phyloP scores from a whole-genome alignment of 2,329 filamentous ascomycete genomes.

The Alternaria sp. region DNA sequence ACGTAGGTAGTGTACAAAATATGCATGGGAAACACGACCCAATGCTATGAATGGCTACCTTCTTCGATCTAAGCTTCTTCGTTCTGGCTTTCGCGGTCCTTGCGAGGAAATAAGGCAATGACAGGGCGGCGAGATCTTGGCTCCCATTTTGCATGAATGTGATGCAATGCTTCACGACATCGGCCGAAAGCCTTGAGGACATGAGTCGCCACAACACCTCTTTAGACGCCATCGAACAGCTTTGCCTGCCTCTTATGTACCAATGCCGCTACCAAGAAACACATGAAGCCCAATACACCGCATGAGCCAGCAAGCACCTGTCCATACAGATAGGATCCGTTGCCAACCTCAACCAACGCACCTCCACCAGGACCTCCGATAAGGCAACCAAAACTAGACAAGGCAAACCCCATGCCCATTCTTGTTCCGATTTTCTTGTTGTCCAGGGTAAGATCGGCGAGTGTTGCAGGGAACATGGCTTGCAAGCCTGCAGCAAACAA shows the following conservation, averaged over 20 bases:
- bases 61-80: background rate
- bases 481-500: constrained; percentile 57
- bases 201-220: background rate
- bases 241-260: constrained; percentile 13
- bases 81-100: background rate
- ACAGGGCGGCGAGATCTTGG: background rate
- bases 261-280: constrained; percentile 14
- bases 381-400: constrained; percentile 34
- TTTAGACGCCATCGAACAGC: background rate
- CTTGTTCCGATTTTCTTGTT: constrained; percentile 52
- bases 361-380: constrained; percentile 39
- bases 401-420: constrained; percentile 51
- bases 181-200: background rate
- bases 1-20: background rate
- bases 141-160: background rate
- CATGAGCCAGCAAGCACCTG: constrained; percentile 50
- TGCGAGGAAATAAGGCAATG: background rate
- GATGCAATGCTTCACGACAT: background rate
- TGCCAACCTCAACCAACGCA: constrained; percentile 42
- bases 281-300: constrained; percentile 16
- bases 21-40: background rate
- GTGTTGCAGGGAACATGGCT: constrained; percentile 51
- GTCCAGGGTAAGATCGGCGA: constrained; percentile 53
- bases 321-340: constrained; percentile 50
- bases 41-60: background rate